These are phyloP conservation scores for Lachancea cidri DNA, from an alignment of 805 yeast genomes.

Conservation along the genomic window DNA sequence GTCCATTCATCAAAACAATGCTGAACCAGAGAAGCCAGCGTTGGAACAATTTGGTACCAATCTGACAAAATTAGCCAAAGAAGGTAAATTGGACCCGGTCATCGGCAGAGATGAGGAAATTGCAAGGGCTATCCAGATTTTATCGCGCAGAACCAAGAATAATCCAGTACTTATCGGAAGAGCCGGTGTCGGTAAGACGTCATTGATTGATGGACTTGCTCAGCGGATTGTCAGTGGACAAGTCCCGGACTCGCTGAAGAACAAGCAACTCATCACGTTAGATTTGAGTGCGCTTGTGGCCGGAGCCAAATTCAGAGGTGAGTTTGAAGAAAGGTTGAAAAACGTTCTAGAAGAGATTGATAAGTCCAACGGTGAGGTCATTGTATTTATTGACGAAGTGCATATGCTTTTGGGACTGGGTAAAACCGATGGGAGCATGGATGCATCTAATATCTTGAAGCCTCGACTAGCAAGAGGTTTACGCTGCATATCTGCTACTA, in stretches of 20 bases:
- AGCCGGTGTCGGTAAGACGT: constrained; percentile 98
- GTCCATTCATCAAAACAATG: constrained; percentile 29
- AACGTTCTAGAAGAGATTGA: constrained; percentile 88
- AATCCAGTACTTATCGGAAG: constrained; percentile 93
- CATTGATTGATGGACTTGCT: constrained; percentile 94
- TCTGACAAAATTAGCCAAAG: constrained; percentile 77
- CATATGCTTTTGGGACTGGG: constrained; percentile 89
- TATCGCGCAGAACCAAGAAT: constrained; percentile 89
- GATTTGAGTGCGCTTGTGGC: constrained; percentile 88
- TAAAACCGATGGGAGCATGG: constrained; percentile 90
- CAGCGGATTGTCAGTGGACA: constrained; percentile 88
- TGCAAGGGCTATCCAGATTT: constrained; percentile 83
- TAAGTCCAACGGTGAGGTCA: constrained; percentile 66
- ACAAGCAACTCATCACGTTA: constrained; percentile 74
- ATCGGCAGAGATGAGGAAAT: constrained; percentile 97
- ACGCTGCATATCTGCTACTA: constrained; percentile 95
- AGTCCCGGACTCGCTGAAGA: constrained; percentile 91
- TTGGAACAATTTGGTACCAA: constrained; percentile 81
- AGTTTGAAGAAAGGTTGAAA: constrained; percentile 95
- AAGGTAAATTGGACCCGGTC: constrained; percentile 92
- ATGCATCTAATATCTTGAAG: constrained; percentile 87
- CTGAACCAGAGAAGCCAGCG: constrained; percentile 61
- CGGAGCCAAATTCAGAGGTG: constrained; percentile 97
- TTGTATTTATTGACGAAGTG: constrained; percentile 84
- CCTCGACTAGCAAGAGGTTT: constrained; percentile 94